Base-by-base conservation (phyloP, 2,329 filamentous ascomycete genomes). In the Fusarium nematophilum region DNA sequence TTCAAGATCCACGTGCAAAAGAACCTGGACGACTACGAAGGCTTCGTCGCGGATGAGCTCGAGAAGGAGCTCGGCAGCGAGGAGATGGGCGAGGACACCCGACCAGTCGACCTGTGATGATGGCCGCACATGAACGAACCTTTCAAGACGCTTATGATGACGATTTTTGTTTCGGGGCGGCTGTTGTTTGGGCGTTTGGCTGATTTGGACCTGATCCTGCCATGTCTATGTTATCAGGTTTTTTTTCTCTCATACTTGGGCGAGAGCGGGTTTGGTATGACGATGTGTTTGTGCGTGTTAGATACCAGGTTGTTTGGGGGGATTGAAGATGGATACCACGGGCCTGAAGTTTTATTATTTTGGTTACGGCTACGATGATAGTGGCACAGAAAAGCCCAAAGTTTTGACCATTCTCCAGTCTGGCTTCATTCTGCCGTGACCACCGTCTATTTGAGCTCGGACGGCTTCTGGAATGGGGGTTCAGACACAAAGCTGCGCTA, bases 1-100 rank as follows among this genome's bases (percentile, higher is more conserved):
- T 98, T 99, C 86, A 99, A 99, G 79, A 91, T 99, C 63, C 93
- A 98, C 71, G 83, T 99, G 45, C 95, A 99, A 76, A 93, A 93
- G 78, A 90, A 88, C 55, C 81, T 99, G 48, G 94, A 97, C 73
- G 92, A 95, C 70, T 98, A 97, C 74, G 95, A 99, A 77, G 88
- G 89, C 51, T 97, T 97, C 72, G 92, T 97, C 6, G 89, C 91
- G 3, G 91, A 96, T 64, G 94, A 98, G 78, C 88, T 97, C n/a
- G 92, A 96, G 78, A 86, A 89, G 72, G 90, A 93, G 76, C 79
- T 93, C 17, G 86, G 87, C n/a, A 86, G 83, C 33, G 88, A 90
- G 30, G 85, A 87, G 62, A 70, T 73, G 69, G 72, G 71, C 50
- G 81, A 86, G 61, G 83, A 86, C 76, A 85, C 81, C 72, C 80